Evolutionary conservation across 257 asterid species (phyloP), one percentile per base, ranked within the genome.

Genomic region (Asclepias syriaca): DNA sequence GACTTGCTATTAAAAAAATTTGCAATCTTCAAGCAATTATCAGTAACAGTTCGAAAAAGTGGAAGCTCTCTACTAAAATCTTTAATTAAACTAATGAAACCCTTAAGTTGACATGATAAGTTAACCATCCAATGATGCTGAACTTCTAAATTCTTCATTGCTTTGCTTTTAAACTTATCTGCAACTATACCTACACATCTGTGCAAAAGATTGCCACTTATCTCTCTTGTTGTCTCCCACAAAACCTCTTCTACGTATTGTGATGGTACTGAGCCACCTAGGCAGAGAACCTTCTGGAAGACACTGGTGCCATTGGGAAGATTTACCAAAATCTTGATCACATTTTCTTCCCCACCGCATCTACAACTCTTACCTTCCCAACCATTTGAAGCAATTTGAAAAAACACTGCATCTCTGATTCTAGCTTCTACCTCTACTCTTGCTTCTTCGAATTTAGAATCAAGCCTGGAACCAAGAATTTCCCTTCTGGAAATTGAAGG

Each of bases 41-140:
- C 89, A 24, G 78, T 80, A 13, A 88, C 95, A 74, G 56, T 70
- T 74, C 71, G 86, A 72, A 89, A 86, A 57, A 89, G 82, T 2
- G 93, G 90, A 77, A 87, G 97, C 61, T 86, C 87, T 75, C 85
- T 86, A 55, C 74, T 75, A 54, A 92, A 89, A 82, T 89, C 95
- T 81, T 92, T 89, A 69, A 89, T 74, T 77, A 92, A 82, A 81
- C 95, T 87, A 72, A 79, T 58, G 73, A 92, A 78, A 63, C 89
- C 96, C 70, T 88, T 92, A 79, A 85, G 77, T 82, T 84, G 93
- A 73, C 97, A 92, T 55, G 90, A 81, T 74, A 92, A 71, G 77
- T 89, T 92, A 6, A 92, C 87, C 97, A 92, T 92, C 97, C 97
- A 92, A 63, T 79, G 86, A 79, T 86, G 79, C 72, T 82, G 87